Evolutionary conservation across 306 rosid species (phyloP).

Genomic region (Psophocarpus tetragonolobus): DNA sequence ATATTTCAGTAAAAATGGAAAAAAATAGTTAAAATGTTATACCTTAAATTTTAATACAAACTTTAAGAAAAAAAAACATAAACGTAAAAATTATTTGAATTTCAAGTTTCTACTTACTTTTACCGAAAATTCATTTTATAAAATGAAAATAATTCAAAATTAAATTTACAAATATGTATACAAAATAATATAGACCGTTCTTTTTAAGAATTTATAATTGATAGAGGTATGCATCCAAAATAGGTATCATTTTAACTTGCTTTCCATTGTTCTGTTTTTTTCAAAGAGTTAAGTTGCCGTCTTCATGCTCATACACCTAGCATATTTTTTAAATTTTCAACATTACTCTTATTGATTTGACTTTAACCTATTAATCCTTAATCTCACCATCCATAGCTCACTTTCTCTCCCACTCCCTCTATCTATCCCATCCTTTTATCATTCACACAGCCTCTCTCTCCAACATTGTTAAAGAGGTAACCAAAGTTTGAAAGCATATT

Average conservation of each 20-base stretch:
- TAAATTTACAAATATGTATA: neutral
- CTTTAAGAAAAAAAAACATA: neutral
- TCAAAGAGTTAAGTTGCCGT: conserved; percentile 38
- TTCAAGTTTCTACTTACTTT: neutral
- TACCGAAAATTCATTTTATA: neutral
- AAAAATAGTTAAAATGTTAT: neutral
- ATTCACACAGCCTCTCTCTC: too few relatives aligned
- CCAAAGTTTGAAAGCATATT: too few relatives aligned
- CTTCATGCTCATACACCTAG: too few relatives aligned
- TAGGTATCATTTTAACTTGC: conserved; percentile 5
- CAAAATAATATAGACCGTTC: neutral
- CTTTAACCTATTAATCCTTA: too few relatives aligned
- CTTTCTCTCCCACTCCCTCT: too few relatives aligned
- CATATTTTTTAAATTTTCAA: too few relatives aligned
- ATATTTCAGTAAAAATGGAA: neutral
- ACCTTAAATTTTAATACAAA: neutral
- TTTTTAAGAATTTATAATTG: neutral
- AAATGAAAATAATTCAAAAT: neutral
- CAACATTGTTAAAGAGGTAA: too few relatives aligned
- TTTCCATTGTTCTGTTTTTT: conserved; percentile 44
- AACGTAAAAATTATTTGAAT: neutral
- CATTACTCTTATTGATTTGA: too few relatives aligned
- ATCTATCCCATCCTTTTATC: too few relatives aligned
- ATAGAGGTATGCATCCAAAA: conserved; percentile 10
- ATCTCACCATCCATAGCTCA: too few relatives aligned